Percentiles rank a stretch among this genome's conserved stretches.
These are phyloP conservation scores for Phanerochaete sordida DNA, from an alignment of 768 basidiomycete genomes.

Conservation along the genomic window DNA sequence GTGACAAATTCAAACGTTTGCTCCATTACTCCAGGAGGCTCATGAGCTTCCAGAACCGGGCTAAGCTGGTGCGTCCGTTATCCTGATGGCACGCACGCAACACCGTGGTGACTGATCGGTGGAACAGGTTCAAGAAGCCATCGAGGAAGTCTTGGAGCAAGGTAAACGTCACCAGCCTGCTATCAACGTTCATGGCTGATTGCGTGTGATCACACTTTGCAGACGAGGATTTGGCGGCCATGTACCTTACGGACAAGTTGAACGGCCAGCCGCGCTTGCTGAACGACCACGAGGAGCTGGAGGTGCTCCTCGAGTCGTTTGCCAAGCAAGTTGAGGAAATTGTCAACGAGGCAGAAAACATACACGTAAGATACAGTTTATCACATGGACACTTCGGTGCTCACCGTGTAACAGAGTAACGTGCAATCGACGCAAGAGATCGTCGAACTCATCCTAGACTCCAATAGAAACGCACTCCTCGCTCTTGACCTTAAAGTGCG, in stretches of 20 bases:
- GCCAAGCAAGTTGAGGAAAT: slow-evolving; percentile 97
- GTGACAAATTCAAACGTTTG: slow-evolving; percentile 88
- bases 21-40: slow-evolving; percentile 90
- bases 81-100: background rate
- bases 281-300: slow-evolving; percentile 89
- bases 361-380: slow-evolving; percentile 48
- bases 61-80: slow-evolving; percentile 58
- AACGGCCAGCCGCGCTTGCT: slow-evolving; percentile 53
- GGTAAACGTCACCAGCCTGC: slow-evolving; percentile 38
- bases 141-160: slow-evolving; percentile 90
- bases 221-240: slow-evolving; percentile 94
- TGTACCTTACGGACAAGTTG: slow-evolving; percentile 91
- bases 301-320: slow-evolving; percentile 91
- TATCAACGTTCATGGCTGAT: background rate
- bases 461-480: slow-evolving; percentile 89
- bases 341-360: slow-evolving; percentile 88
- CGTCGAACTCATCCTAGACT: slow-evolving; percentile 92
- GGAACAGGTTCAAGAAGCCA: slow-evolving; percentile 75
- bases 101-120: background rate
- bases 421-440: slow-evolving; percentile 98
- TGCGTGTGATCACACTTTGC: background rate
- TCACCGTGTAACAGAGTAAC: slow-evolving; percentile 37
- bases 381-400: background rate
- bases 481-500: slow-evolving; percentile 85
- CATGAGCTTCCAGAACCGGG: slow-evolving; percentile 86